Base-by-base conservation (phyloP, 2,329 filamentous ascomycete genomes). In the Zymoseptoria crescenta region DNA sequence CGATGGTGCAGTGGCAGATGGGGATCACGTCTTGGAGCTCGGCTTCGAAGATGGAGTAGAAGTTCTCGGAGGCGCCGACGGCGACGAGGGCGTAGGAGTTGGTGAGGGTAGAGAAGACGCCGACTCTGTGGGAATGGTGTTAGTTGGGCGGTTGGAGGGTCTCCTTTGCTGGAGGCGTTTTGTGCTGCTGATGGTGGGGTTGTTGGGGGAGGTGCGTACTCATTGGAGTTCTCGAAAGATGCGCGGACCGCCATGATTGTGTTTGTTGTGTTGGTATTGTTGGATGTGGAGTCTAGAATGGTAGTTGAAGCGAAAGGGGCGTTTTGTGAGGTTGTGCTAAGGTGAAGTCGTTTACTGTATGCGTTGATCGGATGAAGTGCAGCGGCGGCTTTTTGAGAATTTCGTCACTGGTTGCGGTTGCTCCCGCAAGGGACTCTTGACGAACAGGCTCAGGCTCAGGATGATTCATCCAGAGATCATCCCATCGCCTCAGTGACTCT, bases 21-120 rank as follows among this genome's bases (percentile, higher is more conserved):
- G 94, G 94, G 70, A 99, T 93, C 64, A 96, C 86, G 80, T 97
- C 94, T 81, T 96, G 91, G 63, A 99, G 83, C 80, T 99, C 94
- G 64, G 93, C 87, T 82, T 99, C 94, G 79, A 99, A 97, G 74
- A 97, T 85, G 81, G 90, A 92, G 86, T 97, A 97, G 78, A 99
- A 99, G 84, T 97, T 97, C 82, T 96, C 92, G 72, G 91, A 96
- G 69, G 90, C 92, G 73, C 94, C 94, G 67, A 96, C 85, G 65
- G 93, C 92, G 69, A 96, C 91, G 70, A 99, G 83, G 69, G 92
- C 91, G 77, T 96, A 99, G 61, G 91, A 93, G 79, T 99, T 99
- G 68, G 94, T 99, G 74, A 99, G 88, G 63, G 91, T 96, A 62
- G 92, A 80, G 77, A 99, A 99, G 73, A 97, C 94, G 75, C 94